These are phyloP conservation scores for Penicillium pancosmium DNA, from an alignment of 495 filamentous ascomycete genomes.

Conservation along the genomic window DNA sequence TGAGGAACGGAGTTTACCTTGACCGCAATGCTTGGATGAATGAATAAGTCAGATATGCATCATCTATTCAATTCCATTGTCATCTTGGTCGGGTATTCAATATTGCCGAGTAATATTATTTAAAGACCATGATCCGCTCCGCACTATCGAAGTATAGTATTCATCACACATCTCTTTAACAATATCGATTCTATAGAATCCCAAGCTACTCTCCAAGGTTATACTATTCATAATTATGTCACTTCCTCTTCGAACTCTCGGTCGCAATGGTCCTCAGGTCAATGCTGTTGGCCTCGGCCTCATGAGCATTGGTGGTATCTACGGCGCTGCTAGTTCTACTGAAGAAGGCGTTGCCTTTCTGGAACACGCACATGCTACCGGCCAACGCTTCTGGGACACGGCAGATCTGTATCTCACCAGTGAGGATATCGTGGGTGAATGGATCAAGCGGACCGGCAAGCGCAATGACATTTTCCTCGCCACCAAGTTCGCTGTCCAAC, in stretches of 20 bases:
- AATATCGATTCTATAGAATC: no score
- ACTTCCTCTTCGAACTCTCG: slow-evolving; percentile 41
- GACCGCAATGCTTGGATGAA: neutral
- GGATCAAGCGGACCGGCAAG: slow-evolving; percentile 58
- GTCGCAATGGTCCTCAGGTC: slow-evolving; percentile 55
- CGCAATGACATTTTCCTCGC: slow-evolving; percentile 59
- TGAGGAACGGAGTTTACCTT: neutral
- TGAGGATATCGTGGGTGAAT: slow-evolving; percentile 57
- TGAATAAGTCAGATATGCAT: neutral
- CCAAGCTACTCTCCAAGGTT: no score
- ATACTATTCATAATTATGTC: slow-evolving; percentile 8
- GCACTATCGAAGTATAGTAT: neutral
- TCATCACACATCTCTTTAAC: neutral
- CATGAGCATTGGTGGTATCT: slow-evolving; percentile 54
- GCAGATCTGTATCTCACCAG: slow-evolving; percentile 50
- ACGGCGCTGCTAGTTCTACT: slow-evolving; percentile 43
- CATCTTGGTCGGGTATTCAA: neutral
- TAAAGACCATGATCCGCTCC: neutral
- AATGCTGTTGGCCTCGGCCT: slow-evolving; percentile 55
- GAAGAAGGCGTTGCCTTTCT: slow-evolving; percentile 37
- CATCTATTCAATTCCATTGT: neutral
- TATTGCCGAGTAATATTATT: neutral
- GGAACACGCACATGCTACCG: slow-evolving; percentile 52
- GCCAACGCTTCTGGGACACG: slow-evolving; percentile 60
- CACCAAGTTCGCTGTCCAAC: slow-evolving; percentile 54